phyloP scores from a whole-genome alignment of 352 stramenopile species.

The Phytophthora pisi region DNA sequence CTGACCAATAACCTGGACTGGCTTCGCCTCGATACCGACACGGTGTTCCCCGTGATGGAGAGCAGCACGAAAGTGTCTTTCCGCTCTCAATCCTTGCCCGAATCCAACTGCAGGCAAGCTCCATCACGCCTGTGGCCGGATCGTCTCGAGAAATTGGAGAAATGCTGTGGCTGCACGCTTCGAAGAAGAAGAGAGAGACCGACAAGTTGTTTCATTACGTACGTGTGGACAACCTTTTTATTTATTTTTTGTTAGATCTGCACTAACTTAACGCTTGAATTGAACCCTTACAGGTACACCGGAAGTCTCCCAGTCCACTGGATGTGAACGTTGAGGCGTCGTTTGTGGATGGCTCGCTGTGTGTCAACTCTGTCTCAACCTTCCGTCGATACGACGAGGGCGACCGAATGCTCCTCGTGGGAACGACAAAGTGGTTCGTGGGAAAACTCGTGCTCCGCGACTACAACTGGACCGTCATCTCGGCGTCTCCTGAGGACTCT shows the following conservation, averaged over 20 bases:
- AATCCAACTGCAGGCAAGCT: constrained; percentile 7
- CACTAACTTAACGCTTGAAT: background rate
- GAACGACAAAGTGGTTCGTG: constrained; percentile 28
- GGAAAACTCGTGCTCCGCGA: constrained; percentile 26
- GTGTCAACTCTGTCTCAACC: constrained; percentile 3
- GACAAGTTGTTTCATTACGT: constrained; percentile 22
- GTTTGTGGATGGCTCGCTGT: constrained; percentile 7
- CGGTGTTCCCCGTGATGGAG: constrained; percentile 4
- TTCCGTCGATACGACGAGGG: constrained; percentile 29
- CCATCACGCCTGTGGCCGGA: constrained; percentile 21
- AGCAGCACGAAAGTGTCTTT: constrained; percentile 5
- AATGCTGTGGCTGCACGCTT: constrained; percentile 18
- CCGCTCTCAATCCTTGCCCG: background rate
- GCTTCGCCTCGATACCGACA: constrained; percentile 13
- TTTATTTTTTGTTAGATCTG: background rate
- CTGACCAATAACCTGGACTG: constrained; percentile 11
- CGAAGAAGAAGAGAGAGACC: constrained; percentile 5
- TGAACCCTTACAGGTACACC: background rate
- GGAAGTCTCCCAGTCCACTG: constrained; percentile 8
- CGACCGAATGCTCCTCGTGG: constrained; percentile 18
- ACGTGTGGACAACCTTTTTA: background rate
- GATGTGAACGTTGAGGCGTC: constrained; percentile 24
- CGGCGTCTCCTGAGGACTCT: constrained; percentile 4
- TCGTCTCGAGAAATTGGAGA: constrained; percentile 9
- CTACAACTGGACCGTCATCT: constrained; percentile 28